Evolutionary conservation across 441 rosid species (phyloP).

Genomic region (Manihot esculenta): DNA sequence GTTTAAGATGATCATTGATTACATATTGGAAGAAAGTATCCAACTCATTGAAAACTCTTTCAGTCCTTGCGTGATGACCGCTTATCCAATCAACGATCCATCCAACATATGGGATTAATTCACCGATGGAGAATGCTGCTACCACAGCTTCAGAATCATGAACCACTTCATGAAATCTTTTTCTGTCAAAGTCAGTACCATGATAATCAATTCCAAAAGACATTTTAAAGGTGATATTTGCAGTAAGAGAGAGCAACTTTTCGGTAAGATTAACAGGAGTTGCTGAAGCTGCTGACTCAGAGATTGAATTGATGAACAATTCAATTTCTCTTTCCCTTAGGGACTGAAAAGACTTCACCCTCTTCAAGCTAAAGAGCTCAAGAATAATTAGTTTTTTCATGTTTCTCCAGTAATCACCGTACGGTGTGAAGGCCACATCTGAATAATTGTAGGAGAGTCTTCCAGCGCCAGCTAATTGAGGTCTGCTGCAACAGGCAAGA

Average conservation of each 20-base stretch:
- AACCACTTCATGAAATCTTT: slow-evolving; percentile 34
- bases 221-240: slow-evolving; percentile 35
- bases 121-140: slow-evolving; percentile 39
- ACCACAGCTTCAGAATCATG: slow-evolving; percentile 30
- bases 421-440: slow-evolving; percentile 48
- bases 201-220: slow-evolving; percentile 40
- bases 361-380: slow-evolving; percentile 52
- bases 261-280: slow-evolving; percentile 38
- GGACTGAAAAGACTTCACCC: slow-evolving; percentile 37
- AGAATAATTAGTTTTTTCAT: slow-evolving; percentile 39
- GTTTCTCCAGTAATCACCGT: slow-evolving; percentile 47
- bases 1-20: slow-evolving; percentile 49
- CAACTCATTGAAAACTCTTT: slow-evolving; percentile 32
- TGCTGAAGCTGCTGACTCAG: slow-evolving; percentile 29
- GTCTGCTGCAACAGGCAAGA: slow-evolving; percentile 48
- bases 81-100: slow-evolving; percentile 45
- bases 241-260: slow-evolving; percentile 28
- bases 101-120: slow-evolving; percentile 46
- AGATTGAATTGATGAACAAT: slow-evolving; percentile 33
- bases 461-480: slow-evolving; percentile 28
- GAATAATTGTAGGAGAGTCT: slow-evolving; percentile 42
- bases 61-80: slow-evolving; percentile 38
- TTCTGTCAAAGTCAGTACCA: slow-evolving; percentile 34
- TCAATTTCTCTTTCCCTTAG: slow-evolving; percentile 46
- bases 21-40: slow-evolving; percentile 37